These are phyloP conservation scores for Metschnikowia koreensis DNA, from an alignment of 805 yeast species.

Conservation along the genomic window DNA sequence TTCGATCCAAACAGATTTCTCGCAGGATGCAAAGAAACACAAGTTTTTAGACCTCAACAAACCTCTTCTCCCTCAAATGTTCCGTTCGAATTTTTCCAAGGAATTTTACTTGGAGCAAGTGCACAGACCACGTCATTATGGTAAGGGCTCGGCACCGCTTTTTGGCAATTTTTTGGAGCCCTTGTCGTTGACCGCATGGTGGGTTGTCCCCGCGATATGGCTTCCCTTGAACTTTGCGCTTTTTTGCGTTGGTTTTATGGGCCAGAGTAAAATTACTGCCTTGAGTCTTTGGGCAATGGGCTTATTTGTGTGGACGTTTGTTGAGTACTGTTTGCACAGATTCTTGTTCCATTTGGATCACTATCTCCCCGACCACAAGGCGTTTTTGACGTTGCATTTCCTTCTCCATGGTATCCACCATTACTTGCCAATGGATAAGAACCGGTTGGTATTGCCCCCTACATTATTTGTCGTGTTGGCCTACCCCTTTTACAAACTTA, in stretches of 20 bases:
- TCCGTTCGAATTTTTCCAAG: slow-evolving; percentile 71
- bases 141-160: slow-evolving; percentile 92
- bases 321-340: slow-evolving; percentile 87
- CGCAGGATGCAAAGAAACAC: slow-evolving; percentile 69
- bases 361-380: slow-evolving; percentile 75
- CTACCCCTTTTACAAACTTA: slow-evolving; percentile 76
- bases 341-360: slow-evolving; percentile 90
- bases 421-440: slow-evolving; percentile 93
- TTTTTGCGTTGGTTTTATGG: slow-evolving; percentile 55
- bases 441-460: slow-evolving; percentile 96
- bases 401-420: slow-evolving; percentile 95
- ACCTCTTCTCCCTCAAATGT: slow-evolving; percentile 80
- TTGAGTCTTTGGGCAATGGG: slow-evolving; percentile 70
- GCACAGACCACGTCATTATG: slow-evolving; percentile 97
- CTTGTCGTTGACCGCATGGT: slow-evolving; percentile 89
- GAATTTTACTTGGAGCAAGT: slow-evolving; percentile 94
- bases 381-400: slow-evolving; percentile 81
- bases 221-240: slow-evolving; percentile 71
- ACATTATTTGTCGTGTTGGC: slow-evolving; percentile 70
- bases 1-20: slow-evolving; percentile 74
- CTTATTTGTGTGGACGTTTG: slow-evolving; percentile 87
- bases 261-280: slow-evolving; percentile 47
- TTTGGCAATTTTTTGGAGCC: slow-evolving; percentile 97
- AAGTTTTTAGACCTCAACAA: slow-evolving; percentile 80
- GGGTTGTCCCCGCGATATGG: slow-evolving; percentile 86